These are phyloP conservation scores for Backusella macrospora DNA, from an alignment of 192 early-diverging fungal genomes.

Conservation along the genomic window DNA sequence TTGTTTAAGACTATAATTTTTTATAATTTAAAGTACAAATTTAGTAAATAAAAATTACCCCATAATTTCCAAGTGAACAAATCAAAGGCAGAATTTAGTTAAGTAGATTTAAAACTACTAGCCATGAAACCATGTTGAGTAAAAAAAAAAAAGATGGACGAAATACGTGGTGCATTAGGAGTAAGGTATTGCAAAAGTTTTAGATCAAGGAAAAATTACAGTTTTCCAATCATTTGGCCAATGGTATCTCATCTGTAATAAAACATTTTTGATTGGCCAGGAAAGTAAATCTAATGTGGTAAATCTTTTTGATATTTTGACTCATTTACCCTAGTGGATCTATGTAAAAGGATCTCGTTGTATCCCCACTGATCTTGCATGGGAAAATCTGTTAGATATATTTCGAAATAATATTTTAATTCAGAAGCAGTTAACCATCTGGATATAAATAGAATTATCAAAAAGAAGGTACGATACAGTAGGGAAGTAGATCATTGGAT, in stretches of 20 bases:
- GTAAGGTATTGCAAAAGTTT: not conserved
- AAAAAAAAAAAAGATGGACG: not conserved
- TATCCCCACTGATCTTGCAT: not conserved
- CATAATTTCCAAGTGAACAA: not conserved
- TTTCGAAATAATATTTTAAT: too few species aligned
- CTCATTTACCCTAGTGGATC: not conserved
- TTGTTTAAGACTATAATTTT: not conserved
- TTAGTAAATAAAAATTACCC: not conserved
- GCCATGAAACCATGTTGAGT: not conserved
- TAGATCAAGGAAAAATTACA: not conserved
- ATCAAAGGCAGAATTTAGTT: not conserved
- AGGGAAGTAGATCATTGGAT: too few species aligned
- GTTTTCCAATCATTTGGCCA: not conserved
- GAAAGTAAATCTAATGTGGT: not conserved
- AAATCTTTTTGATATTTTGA: slow-evolving; percentile 7
- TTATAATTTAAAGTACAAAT: not conserved
- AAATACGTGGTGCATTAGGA: too few species aligned
- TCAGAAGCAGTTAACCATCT: too few species aligned
- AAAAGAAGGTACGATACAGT: too few species aligned
- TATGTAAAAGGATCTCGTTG: not conserved
- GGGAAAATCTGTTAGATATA: not conserved
- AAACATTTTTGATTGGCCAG: not conserved
- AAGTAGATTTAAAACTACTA: not conserved
- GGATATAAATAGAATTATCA: too few species aligned
- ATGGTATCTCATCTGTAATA: not conserved